Percentiles rank a stretch among this genome's conserved stretches.
Conservation (phyloP, 2,329 filamentous ascomycete genomes). For the Aspergillus uvarum region DNA sequence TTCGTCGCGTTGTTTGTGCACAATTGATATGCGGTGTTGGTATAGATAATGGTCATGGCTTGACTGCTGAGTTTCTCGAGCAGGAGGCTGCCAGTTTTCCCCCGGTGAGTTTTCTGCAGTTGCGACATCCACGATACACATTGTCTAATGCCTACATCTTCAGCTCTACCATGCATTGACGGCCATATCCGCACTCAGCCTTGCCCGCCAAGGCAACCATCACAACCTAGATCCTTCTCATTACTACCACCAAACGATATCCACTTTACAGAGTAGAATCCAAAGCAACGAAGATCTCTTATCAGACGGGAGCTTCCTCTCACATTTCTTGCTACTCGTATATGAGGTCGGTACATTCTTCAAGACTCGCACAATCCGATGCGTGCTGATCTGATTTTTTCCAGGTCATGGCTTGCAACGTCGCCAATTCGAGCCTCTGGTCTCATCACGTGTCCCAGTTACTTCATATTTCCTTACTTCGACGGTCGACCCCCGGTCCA, state of each 20-base stretch:
- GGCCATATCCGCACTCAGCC: conserved; percentile 56
- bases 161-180: conserved; percentile 60
- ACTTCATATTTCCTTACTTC: conserved; percentile 50
- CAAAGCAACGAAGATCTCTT: conserved; percentile 52
- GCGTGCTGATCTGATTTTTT: conserved; percentile 15
- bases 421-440: conserved; percentile 52
- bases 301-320: conserved; percentile 57
- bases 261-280: conserved; percentile 47
- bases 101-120: conserved; percentile 45
- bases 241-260: conserved; percentile 56
- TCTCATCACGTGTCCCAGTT: conserved; percentile 55
- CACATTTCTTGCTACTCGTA: conserved; percentile 57
- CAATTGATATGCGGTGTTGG: conserved; percentile 36
- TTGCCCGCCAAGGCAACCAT: conserved; percentile 48
- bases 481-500: conserved; percentile 44
- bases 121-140: conserved; percentile 2
- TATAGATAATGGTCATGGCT: conserved; percentile 22
- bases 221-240: conserved; percentile 52
- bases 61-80: conserved; percentile 47
- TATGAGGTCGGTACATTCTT: conserved; percentile 50
- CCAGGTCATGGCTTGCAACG: conserved; percentile 49
- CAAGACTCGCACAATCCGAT: conserved; percentile 5
- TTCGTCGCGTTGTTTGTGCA: conserved; percentile 43
- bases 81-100: conserved; percentile 50
- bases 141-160: conserved; percentile 12